Conservation (phyloP, 495 filamentous ascomycete genomes). For the Hyphodiscus hymeniophilus region DNA sequence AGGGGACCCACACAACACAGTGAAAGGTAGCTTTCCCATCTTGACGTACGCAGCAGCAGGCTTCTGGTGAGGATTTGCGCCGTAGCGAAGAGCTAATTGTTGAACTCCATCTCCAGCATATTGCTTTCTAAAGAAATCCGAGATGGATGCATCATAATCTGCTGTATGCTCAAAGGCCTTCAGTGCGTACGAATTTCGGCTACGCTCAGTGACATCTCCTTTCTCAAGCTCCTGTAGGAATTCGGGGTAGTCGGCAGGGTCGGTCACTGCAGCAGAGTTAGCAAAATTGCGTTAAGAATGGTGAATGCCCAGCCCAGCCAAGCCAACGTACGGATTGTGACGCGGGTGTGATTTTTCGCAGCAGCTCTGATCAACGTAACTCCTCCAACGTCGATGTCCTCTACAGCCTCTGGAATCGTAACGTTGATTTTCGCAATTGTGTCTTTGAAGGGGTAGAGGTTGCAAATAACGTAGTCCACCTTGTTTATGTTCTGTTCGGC, state of each 20-base stretch:
- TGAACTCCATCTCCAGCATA: conserved; percentile 81
- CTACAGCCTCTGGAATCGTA: conserved; percentile 89
- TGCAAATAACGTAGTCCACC: conserved; percentile 97
- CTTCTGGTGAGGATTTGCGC: conserved; percentile 96
- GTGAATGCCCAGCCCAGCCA: no score
- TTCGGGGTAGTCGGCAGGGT: conserved; percentile 85
- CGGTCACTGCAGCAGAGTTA: no score
- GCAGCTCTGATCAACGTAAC: conserved; percentile 94
- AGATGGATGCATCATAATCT: conserved; percentile 89
- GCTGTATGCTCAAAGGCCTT: conserved; percentile 99
- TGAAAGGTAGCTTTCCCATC: conserved; percentile 78
- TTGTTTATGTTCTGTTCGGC: conserved; percentile 95
- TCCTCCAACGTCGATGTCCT: conserved; percentile 97
- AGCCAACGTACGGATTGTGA: no score
- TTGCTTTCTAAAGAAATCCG: conserved; percentile 94
- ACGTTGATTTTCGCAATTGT: conserved; percentile 95
- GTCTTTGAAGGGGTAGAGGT: conserved; percentile 97
- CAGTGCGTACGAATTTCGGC: conserved; percentile 78
- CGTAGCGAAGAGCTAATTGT: conserved; percentile 83
- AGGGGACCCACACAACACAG: conserved; percentile 84
- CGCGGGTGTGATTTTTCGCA: conserved; percentile 93
- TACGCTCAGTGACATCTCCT: conserved; percentile 75
- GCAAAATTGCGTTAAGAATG: no score
- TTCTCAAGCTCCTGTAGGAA: conserved; percentile 85
- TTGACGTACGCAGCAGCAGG: conserved; percentile 75